Evolutionary conservation across 208 protist genomes (phyloP), one percentile per base, ranked within the genome.

Genomic region (Blechomonas ayalai): DNA sequence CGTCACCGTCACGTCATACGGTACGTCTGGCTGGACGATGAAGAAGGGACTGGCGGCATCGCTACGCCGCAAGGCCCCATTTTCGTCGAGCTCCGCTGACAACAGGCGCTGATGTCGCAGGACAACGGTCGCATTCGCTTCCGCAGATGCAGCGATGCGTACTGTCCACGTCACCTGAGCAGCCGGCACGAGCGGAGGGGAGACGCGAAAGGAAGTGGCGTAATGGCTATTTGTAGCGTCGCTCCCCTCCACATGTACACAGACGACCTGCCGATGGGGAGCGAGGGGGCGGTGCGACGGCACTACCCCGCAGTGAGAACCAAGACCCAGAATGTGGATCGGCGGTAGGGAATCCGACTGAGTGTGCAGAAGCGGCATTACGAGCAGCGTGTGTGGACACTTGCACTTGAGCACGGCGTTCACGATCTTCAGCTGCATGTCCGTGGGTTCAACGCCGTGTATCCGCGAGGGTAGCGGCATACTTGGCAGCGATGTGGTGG

Each of bases 331-430:
- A 16, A 93, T 67, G 23, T 34, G 26, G 4, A 93, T 35, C 2
- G 68, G 67, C 18, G 74, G 71, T 32, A 94, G 52, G 18, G 35
- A 34, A 43, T 94, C 85, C 7, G 46, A 58, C 18, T 49, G 43
- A 28, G 81, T 35, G 35, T 58, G 66, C 38, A 94, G 68, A 2
- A 82, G 52, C 25, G 85, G 85, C 74, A 82, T 82, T 20, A 90
- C 85, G 0, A 72, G 71, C 40, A 94, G 53, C 3, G 76, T 90
- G 64, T 89, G 85, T 12, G 85, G 85, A 46, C 85, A 94, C 66
- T 94, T 94, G 63, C 85, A 94, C 57, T 88, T 84, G 23, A 94
- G 64, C 8, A 88, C 81, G 18, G 42, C 52, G 54, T 80, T 88
- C 2, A 69, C 72, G 37, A 94, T 69, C 45, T 63, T 71, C 7